These are phyloP conservation scores for Lotmaria passim DNA, from an alignment of 208 protist species.

Conservation along the genomic window DNA sequence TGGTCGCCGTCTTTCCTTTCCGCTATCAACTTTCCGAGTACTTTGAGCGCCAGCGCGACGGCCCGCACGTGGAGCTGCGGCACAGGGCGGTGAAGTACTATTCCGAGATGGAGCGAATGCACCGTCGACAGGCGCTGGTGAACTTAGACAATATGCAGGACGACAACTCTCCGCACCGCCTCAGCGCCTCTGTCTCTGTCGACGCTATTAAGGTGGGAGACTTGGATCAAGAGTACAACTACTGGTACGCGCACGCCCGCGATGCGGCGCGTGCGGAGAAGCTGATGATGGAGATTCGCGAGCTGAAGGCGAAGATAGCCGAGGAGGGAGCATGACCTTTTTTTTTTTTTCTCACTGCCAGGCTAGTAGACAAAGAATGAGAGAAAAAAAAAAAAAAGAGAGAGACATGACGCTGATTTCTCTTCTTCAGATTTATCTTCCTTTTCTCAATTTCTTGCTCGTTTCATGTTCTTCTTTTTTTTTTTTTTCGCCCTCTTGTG, in stretches of 20 bases:
- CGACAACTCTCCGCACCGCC: slow-evolving; percentile 67
- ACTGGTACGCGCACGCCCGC: slow-evolving; percentile 86
- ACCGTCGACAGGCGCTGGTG: slow-evolving; percentile 81
- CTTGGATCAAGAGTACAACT: slow-evolving; percentile 82
- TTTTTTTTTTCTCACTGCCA: not conserved
- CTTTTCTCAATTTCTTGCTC: not conserved
- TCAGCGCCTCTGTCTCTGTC: slow-evolving; percentile 46
- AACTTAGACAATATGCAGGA: slow-evolving; percentile 78
- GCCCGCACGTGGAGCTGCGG: slow-evolving; percentile 75
- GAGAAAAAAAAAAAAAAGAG: not conserved
- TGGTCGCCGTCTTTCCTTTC: slow-evolving; percentile 59
- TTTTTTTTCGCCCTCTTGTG: slow-evolving; percentile 6
- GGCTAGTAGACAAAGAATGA: not conserved
- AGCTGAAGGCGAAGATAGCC: slow-evolving; percentile 75
- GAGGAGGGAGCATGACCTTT: slow-evolving; percentile 6
- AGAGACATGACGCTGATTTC: not conserved
- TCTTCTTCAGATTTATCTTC: not conserved
- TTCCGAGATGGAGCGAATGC: slow-evolving; percentile 87
- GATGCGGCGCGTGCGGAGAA: slow-evolving; percentile 88
- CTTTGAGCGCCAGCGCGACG: slow-evolving; percentile 84
- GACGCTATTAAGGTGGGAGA: slow-evolving; percentile 65
- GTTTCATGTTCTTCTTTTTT: not conserved
- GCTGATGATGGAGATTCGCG: slow-evolving; percentile 77
- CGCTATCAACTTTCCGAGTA: slow-evolving; percentile 87
- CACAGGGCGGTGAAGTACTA: slow-evolving; percentile 87